Evolutionary conservation across 163 green algal genomes (phyloP), one percentile per base, ranked within the genome.

Genomic region (Smithsoniella earleae): DNA sequence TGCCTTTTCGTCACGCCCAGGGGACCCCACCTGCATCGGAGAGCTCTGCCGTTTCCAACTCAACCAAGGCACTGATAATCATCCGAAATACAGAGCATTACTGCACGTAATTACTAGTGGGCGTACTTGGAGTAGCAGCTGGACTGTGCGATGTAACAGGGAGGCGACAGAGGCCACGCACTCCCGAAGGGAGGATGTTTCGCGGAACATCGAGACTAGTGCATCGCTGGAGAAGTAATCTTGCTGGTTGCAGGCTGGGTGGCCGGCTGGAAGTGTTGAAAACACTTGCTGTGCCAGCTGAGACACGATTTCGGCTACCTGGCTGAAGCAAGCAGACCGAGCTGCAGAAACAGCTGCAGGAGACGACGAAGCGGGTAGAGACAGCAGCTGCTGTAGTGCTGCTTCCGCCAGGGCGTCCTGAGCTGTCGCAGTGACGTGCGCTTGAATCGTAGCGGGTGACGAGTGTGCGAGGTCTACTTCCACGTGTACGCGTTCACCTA

Each of bases 1-100:
- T 25, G 64, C 64, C 64, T 69, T 69, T 4, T 30, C 58, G 30
- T 69, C 58, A 36, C 58, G 58, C 6, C 58, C 58, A 36, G 64
- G 64, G 28, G 64, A n/a, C 10, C 58, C 58, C 3, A 69, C 16
- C 58, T 69, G 52, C 52, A 65, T 8, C 20, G 6, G 13, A 36
- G 52, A 30, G 52, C 52, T 8, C 52, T 49, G 40, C 40, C 40
- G 40, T 49, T 49, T 49, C 40, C 10, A 49, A 49, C 40, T 22
- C 10, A 49, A 13, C 40, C 40, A 49, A 49, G 13, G 13, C 10
- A 49, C 13, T 49, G 40, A 10, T 13, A 49, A 13, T 49, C 40
- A n/a, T n/a, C n/a, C n/a, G n/a, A n/a, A n/a, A n/a, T n/a, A n/a
- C n/a, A n/a, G n/a, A n/a, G n/a, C n/a, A n/a, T n/a, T n/a, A n/a